Base-by-base conservation (phyloP, 306 rosid species). In the Vigna hirtella region DNA sequence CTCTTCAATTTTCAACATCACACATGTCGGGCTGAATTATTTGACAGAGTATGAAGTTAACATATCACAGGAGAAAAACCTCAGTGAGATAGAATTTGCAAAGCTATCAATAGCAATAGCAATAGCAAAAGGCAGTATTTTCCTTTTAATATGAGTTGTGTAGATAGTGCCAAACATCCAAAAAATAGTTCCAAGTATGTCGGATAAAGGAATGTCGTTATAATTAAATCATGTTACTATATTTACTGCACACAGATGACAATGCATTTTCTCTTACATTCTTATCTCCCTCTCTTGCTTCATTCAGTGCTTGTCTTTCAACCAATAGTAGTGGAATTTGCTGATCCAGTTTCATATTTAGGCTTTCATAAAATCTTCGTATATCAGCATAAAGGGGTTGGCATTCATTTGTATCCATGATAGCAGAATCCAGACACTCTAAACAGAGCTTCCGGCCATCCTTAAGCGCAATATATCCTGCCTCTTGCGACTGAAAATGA, bases 271-370 rank as follows among this genome's bases (percentile, higher is more conserved):
- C 70, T 53, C 92, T 91, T 89, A 95, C 99, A 86, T 93, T 85
- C 87, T 84, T 93, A 78, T 96, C 99, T 82, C 99, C 99, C 70
- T 88, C 97, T 81, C 99, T 91, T 24, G 99, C 99, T 89, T 96
- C 99, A 52, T 96, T 96, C 59, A 96, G 84, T 20, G 99, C 99
- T 87, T 93, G 91, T 81, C 98, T 89, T 90, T 96, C 98, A 42
- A 96, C 99, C 91, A 96, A 84, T 73, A 96, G 96, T 77, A 96
- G 82, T 4, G 99, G 99, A 83, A 96, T 84, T 80, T 93, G 89
- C 86, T 96, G 99, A 49, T 93, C 94, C 80, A 96, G 77, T 86
- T 83, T 93, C 99, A 96, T 96, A 74, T 93, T 81, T 66, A 96
- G 76, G 81, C 94, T 77, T 79, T 96, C 96, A 80, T 96, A 96